Base-by-base conservation (phyloP, 495 filamentous ascomycete species). In the Daldinia loculata region DNA sequence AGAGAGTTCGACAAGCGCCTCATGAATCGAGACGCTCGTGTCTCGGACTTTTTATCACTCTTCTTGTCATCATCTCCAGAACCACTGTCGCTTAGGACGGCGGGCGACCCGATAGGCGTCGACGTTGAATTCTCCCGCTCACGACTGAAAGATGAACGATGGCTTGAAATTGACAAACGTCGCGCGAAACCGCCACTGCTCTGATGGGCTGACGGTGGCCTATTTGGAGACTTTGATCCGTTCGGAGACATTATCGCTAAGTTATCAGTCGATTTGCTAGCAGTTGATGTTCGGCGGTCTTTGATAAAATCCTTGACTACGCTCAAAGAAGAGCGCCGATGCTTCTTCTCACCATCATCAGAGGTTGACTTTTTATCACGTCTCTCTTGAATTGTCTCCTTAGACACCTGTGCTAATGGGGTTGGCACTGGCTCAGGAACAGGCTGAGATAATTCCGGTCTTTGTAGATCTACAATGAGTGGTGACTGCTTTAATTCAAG, bases 1-100 rank as follows among this genome's bases (percentile, higher is more conserved):
- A 94, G 84, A 15, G 84, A 84, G 58, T 87, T 90, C 34, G 91
- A 93, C 82, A 97, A 89, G 17, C 93, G 89, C 48, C 92, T 89
- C 76, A 97, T 89, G 43, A 97, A 85, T 26, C 93, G 89, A 63
- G 88, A 90, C 34, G 91, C 89, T 82, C 76, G 90, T 86, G 74
- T 87, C 82, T 69, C 79, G 15, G 77, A 77, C 61, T 87, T 91
- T 83, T 91, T 92, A 11, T 89, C 88, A 12, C 63, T 72, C 57
- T 80, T 78, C 57, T 80, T 78, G 14, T 68, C 67, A 19, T 81
- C 79, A 0, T 76, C 76, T 22, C 76, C 76, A 7, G 70, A 76
- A 26, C 72, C 74, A 15, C 63, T 73, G 17, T 79, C 80, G 2
- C 74, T 77, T 0, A 74, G 63, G 22, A 77, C 77, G 6, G 74